Conservation (phyloP, 192 early-diverging fungal species). For the Coemansia furcata region DNA sequence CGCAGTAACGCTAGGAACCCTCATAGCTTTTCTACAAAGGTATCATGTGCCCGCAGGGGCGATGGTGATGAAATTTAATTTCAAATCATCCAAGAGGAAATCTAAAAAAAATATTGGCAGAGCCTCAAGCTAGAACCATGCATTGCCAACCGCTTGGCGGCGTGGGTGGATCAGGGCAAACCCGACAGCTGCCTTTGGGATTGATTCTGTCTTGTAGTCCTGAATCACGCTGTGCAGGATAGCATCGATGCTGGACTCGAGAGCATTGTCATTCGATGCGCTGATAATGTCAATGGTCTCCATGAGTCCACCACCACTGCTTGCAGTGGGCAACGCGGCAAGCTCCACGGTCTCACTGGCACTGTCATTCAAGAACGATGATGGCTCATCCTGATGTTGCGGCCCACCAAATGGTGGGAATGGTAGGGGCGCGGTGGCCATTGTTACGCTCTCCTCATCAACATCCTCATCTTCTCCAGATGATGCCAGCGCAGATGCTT, state of each 20-base stretch:
- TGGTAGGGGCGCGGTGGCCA: conserved; percentile 34
- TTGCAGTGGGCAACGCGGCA: not conserved
- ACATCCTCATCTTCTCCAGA: not conserved
- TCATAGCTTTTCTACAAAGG: too few species aligned
- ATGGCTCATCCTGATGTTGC: conserved; percentile 19
- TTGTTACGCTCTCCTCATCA: conserved; percentile 20
- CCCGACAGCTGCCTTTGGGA: conserved; percentile 51
- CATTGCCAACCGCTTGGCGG: conserved; percentile 4
- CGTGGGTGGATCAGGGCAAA: conserved; percentile 52
- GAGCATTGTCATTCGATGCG: conserved; percentile 28
- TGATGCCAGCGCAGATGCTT: not conserved
- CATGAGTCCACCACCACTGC: conserved; percentile 5
- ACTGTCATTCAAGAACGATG: not conserved
- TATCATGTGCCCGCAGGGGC: not conserved
- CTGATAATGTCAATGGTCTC: conserved; percentile 39
- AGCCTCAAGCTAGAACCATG: not conserved
- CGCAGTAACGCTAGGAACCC: not conserved
- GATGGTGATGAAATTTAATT: not conserved
- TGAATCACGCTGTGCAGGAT: conserved; percentile 49
- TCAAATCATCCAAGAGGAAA: not conserved
- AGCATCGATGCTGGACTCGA: conserved; percentile 50
- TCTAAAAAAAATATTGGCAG: not conserved
- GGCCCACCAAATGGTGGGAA: conserved; percentile 43
- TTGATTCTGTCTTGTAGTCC: conserved; percentile 39
- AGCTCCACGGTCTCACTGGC: not conserved